Conservation (phyloP, 2,329 filamentous ascomycete species). For the Colletotrichum sublineola region DNA sequence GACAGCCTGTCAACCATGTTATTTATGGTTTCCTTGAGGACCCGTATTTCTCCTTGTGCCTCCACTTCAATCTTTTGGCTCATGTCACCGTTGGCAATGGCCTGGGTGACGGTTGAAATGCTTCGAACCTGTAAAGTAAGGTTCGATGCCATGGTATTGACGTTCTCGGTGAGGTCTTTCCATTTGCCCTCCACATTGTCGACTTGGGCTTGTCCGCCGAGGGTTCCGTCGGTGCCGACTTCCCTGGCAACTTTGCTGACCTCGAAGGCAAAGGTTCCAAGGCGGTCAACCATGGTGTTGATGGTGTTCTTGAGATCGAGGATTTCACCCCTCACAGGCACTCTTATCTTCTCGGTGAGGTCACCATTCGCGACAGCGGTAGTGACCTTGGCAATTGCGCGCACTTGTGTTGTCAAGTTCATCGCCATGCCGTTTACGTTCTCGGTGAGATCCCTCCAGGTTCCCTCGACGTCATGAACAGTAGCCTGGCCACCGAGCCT, state of each 20-base stretch:
- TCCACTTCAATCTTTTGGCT: conserved; percentile 96
- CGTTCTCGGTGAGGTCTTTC: conserved; percentile 95
- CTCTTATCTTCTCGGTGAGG: conserved; percentile 94
- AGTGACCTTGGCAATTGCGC: conserved; percentile 96
- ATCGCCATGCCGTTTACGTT: conserved; percentile 99
- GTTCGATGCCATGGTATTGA: conserved; percentile 82
- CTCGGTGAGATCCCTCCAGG: conserved; percentile 95
- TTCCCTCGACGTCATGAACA: conserved; percentile 95
- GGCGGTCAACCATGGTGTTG: conserved; percentile 98
- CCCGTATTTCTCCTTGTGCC: conserved; percentile 93
- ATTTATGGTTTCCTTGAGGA: conserved; percentile 96
- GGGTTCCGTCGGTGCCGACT: conserved; percentile 94
- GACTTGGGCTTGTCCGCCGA: conserved; percentile 93
- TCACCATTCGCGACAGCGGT: conserved; percentile 95
- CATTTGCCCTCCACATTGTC: conserved; percentile 97
- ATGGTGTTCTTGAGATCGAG: conserved; percentile 96
- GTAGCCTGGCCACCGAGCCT: conserved; percentile 94
- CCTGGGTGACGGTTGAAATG: conserved; percentile 94
- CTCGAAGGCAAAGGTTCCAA: conserved; percentile 95
- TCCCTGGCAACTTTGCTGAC: conserved; percentile 96
- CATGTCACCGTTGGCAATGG: conserved; percentile 95
- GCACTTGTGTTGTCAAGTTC: conserved; percentile 96
- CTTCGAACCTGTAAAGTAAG: conserved; percentile 83
- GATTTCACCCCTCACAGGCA: conserved; percentile 94
- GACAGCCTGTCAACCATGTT: conserved; percentile 98